phyloP scores from a whole-genome alignment of 306 rosid genomes.

The Luffa aegyptiaca region DNA sequence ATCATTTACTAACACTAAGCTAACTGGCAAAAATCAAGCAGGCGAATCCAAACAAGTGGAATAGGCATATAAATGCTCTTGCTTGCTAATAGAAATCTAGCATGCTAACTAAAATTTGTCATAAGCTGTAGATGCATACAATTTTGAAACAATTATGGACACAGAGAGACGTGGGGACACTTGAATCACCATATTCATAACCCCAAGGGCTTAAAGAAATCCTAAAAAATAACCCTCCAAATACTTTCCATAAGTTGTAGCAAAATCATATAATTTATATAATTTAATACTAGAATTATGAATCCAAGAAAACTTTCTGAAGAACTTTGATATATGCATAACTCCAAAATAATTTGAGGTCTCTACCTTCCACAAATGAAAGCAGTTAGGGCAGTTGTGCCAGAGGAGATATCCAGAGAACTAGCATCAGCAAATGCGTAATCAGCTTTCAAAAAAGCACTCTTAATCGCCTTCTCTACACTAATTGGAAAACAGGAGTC shows the following conservation, averaged over 20 bases:
- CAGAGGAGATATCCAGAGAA: conserved; percentile 71
- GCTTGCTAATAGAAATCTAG: neutral
- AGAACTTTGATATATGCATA: neutral
- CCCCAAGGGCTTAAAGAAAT: neutral
- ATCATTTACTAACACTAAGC: neutral
- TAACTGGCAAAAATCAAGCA: neutral
- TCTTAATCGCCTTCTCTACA: conserved; percentile 47
- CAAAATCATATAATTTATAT: no score
- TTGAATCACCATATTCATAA: neutral
- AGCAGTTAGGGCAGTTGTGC: conserved; percentile 74
- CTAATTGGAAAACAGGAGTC: conserved; percentile 55
- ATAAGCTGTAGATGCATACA: neutral
- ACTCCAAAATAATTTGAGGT: neutral
- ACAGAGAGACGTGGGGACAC: neutral
- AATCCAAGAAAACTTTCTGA: no score
- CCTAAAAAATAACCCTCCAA: neutral
- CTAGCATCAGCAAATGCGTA: conserved; percentile 70
- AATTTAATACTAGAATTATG: no score
- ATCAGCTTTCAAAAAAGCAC: conserved; percentile 70
- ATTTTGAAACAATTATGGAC: neutral
- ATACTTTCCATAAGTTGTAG: no score
- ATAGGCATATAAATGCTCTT: neutral
- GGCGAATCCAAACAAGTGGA: neutral
- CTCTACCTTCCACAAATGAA: conserved; percentile 51
- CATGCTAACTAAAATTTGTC: neutral